Evolutionary conservation across 2,329 filamentous ascomycete genomes (phyloP).

Genomic region (Fusarium fujikuroi): DNA sequence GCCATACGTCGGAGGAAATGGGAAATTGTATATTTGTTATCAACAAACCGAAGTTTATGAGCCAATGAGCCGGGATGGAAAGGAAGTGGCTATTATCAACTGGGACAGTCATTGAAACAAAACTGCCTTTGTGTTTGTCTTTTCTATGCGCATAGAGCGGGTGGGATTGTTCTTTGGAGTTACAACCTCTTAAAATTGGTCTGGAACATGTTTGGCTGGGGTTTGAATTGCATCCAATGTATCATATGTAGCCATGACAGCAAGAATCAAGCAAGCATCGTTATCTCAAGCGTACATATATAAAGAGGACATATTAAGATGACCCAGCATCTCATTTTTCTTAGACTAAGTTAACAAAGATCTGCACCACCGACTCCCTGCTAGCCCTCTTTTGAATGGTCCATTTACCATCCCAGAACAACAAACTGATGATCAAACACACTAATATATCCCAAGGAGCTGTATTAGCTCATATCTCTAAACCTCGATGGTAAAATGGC

Average conservation of each 20-base stretch:
- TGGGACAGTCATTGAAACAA: background rate
- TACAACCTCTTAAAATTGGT: background rate
- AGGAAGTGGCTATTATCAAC: background rate
- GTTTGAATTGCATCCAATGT: conserved; percentile 19
- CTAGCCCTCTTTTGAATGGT: conserved; percentile 31
- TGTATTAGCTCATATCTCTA: conserved; percentile 44
- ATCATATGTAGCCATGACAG: conserved; percentile 13
- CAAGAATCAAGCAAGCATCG: background rate
- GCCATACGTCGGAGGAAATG: background rate
- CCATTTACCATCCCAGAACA: conserved; percentile 19
- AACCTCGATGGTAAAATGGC: conserved; percentile 76
- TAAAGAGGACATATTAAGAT: conserved; percentile 7
- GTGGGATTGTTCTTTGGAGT: background rate
- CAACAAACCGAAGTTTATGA: conserved; percentile 5
- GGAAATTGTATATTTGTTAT: conserved; percentile 11
- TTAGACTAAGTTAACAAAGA: conserved; percentile 34
- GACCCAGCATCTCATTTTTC: conserved; percentile 29
- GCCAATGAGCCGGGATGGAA: background rate
- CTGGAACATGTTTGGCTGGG: background rate
- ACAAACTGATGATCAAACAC: conserved; percentile 26
- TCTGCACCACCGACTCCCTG: conserved; percentile 36
- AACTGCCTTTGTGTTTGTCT: background rate
- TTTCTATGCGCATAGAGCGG: conserved; percentile 9
- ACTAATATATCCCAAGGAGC: conserved; percentile 15
- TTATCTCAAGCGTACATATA: background rate